A percentile compares a stretch with the other conserved stretches of the same genome.
Conservation (phyloP, 2,329 filamentous ascomycete species). For the Madurella fahalii region DNA sequence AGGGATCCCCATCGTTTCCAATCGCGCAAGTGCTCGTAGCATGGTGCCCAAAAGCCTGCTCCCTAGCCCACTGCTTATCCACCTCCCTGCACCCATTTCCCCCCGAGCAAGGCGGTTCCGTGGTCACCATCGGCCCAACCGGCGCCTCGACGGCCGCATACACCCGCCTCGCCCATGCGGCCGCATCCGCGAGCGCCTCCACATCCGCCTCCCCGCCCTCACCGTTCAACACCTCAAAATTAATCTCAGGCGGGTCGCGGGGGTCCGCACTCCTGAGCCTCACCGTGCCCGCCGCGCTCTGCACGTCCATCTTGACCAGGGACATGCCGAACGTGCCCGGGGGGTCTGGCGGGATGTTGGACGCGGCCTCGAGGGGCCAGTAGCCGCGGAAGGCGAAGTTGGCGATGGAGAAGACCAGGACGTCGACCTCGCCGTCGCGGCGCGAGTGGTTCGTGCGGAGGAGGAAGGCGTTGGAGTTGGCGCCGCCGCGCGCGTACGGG, state of each 20-base stretch:
- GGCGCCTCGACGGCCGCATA: slow-evolving; percentile 20
- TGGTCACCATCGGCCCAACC: slow-evolving; percentile 19
- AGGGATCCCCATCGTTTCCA: slow-evolving; percentile 49
- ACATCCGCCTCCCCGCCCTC: slow-evolving; percentile 15
- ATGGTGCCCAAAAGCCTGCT: slow-evolving; percentile 54
- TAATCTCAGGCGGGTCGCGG: slow-evolving; percentile 56
- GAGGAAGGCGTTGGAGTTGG: slow-evolving; percentile 46
- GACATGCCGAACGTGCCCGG: slow-evolving; percentile 38
- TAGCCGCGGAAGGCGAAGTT: slow-evolving; percentile 23
- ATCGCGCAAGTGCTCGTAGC: slow-evolving; percentile 54
- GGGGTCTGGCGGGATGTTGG: slow-evolving; percentile 9
- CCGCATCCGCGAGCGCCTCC: slow-evolving; percentile 19
- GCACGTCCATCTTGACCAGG: slow-evolving; percentile 34
- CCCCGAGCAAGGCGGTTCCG: slow-evolving; percentile 23
- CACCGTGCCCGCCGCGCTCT: slow-evolving; percentile 59
- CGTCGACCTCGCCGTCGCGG: slow-evolving; percentile 40
- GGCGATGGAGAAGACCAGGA: slow-evolving; percentile 46
- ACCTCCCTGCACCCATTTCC: slow-evolving; percentile 32
- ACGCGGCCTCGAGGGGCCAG: slow-evolving; percentile 6
- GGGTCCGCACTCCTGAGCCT: slow-evolving; percentile 57
- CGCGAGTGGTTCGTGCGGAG: slow-evolving; percentile 28
- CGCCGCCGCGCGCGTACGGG: slow-evolving; percentile 32
- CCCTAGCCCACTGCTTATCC: slow-evolving; percentile 35
- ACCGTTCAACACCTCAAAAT: slow-evolving; percentile 39
- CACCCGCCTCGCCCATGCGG: slow-evolving; percentile 18